phyloP scores from a whole-genome alignment of 305 asterid species.

The Fraxinus albicans region DNA sequence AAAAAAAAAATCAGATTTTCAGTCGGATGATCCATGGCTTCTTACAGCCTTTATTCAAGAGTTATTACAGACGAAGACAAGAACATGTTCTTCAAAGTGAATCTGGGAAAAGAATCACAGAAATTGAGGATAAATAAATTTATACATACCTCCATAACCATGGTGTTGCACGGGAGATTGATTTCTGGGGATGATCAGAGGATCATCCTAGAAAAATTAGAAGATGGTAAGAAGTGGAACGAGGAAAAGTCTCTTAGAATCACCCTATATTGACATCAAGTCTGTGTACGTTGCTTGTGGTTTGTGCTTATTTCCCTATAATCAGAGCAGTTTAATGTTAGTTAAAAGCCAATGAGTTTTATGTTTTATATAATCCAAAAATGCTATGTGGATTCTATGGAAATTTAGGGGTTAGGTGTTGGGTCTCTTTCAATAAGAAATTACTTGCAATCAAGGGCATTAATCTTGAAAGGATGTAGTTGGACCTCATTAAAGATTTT shows the following conservation, averaged over 20 bases:
- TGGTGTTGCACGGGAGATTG: background rate
- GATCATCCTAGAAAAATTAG: background rate
- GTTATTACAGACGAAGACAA: background rate
- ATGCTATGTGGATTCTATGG: background rate
- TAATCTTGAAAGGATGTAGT: background rate
- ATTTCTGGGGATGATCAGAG: background rate
- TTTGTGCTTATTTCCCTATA: background rate
- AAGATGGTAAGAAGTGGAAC: background rate
- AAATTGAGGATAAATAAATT: background rate
- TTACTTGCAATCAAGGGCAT: background rate
- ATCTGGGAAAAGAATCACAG: background rate
- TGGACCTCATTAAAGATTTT: background rate
- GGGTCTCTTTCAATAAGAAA: background rate
- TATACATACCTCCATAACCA: slow-evolving; percentile 22
- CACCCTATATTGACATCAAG: background rate
- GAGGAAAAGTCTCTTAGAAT: background rate
- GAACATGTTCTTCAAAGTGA: background rate
- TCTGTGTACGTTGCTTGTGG: background rate
- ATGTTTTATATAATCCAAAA: background rate
- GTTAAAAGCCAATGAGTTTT: background rate
- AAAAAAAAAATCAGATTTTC: too few species aligned
- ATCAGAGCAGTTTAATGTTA: background rate
- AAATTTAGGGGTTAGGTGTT: background rate
- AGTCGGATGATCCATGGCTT: too few species aligned
- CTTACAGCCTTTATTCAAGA: background rate